Evolutionary conservation across 805 yeast species (phyloP), one percentile per base, ranked within the genome.

Genomic region (Starmerella bombi): DNA sequence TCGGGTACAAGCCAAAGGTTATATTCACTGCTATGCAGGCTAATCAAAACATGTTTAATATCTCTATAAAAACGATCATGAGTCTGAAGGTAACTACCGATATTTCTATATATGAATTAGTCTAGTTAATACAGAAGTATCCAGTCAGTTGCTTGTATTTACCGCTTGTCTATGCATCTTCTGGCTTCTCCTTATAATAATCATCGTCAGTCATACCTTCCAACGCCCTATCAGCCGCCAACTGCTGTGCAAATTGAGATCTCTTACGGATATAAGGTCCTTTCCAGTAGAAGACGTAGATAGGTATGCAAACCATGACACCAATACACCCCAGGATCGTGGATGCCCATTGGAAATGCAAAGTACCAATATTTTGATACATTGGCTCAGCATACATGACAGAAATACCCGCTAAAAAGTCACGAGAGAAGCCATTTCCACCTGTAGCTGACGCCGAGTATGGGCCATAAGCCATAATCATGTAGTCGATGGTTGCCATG

Each of bases 391-490:
- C 58, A 38, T 56, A 61, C 61, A 63, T 60, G 12, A 65, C 56
- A 8, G 64, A 48, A 32, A 64, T 50, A 44, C 69, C 69, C 2
- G 67, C 67, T 33, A 64, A 46, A 41, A 63, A 58, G 40, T 64
- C 69, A 34, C 69, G 56, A 14, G 67, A 62, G 44, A 62, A 63
- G 5, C 66, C 69, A 42, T 64, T 64, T 25, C 67, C 67, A 7
- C 67, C 67, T 3, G 67, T 62, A 6, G 69, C 67, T 14, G 67
- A 62, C 0, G 69, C 66, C 23, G 67, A 61, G 49, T 62, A 64
- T 3, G 63, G 64, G 8, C 67, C 67, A 43, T 64, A 64, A 5
- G 66, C 62, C 3, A 64, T 62, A 15, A 63, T 58, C 67, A 64
- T 64, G 42, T 63, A 64, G 51, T 64, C 67, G 35, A 64, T 62